A percentile compares a stretch with the other conserved stretches of the same genome.
Evolutionary conservation across 129 eudicot species (phyloP).

Genomic region (Chrysanthemum lavandulifolium): DNA sequence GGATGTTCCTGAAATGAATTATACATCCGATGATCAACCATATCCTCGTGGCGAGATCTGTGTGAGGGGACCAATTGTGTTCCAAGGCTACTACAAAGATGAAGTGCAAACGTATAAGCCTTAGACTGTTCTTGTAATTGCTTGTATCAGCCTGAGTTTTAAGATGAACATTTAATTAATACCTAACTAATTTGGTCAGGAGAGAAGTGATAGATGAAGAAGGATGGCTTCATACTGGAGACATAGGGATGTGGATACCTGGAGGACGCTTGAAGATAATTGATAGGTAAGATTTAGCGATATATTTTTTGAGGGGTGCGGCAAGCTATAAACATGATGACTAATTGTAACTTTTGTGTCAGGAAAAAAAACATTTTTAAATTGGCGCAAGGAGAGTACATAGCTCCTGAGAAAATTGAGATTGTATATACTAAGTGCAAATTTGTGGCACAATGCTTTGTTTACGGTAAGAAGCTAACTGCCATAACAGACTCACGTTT

Average conservation of each 20-base stretch:
- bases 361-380: constrained; percentile 95
- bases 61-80: constrained; percentile 79
- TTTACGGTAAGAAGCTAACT: constrained; percentile 56
- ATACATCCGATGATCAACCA: constrained; percentile 76
- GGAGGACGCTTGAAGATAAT: constrained; percentile 91
- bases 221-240: constrained; percentile 98
- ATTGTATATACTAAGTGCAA: constrained; percentile 84
- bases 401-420: constrained; percentile 95
- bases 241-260: constrained; percentile 81
- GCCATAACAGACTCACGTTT: background rate
- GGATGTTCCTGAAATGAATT: constrained; percentile 94
- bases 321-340: background rate
- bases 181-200: constrained; percentile 42
- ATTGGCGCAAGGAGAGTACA: constrained; percentile 92
- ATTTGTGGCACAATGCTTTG: constrained; percentile 83
- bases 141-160: constrained; percentile 11
- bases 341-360: constrained; percentile 11
- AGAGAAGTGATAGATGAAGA: constrained; percentile 82
- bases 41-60: constrained; percentile 96
- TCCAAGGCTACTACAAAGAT: constrained; percentile 84
- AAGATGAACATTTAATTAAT: constrained; percentile 16
- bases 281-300: constrained; percentile 52
- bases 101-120: constrained; percentile 75
- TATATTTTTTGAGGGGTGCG: background rate
- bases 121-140: constrained; percentile 15